A percentile compares a stretch with the other conserved stretches of the same genome.
Evolutionary conservation across 306 rosid genomes (phyloP).

Genomic region (Fragaria nilgerrensis): DNA sequence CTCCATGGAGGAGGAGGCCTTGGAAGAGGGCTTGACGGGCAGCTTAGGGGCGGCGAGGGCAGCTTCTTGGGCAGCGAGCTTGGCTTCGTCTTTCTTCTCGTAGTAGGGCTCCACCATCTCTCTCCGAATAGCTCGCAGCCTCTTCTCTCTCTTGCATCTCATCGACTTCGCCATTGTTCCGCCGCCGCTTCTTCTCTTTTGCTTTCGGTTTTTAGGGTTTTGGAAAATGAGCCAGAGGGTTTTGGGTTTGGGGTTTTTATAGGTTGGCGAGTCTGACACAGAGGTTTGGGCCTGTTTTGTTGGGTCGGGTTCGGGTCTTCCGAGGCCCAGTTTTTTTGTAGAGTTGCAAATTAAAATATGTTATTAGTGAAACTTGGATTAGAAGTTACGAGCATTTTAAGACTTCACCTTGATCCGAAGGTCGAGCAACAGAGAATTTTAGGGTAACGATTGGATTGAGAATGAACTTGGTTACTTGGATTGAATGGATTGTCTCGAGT

Average conservation of each 20-base stretch:
- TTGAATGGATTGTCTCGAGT: neutral
- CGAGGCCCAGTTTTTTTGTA: neutral
- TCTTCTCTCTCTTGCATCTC: conserved; percentile 86
- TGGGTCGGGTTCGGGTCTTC: neutral
- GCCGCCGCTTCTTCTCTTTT: conserved; percentile 6
- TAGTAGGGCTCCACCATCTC: conserved; percentile 81
- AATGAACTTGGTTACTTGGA: no score
- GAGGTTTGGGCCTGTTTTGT: neutral
- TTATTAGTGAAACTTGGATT: neutral
- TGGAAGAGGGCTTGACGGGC: conserved; percentile 35
- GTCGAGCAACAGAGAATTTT: neutral
- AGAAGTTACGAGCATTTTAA: no score
- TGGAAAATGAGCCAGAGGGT: neutral
- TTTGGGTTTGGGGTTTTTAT: neutral
- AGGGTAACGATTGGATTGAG: neutral
- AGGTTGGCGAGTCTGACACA: neutral
- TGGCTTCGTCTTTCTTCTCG: conserved; percentile 84
- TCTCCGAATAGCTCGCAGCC: conserved; percentile 83
- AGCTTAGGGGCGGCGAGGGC: conserved; percentile 97
- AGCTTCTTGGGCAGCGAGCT: conserved; percentile 82
- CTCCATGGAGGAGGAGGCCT: conserved; percentile 47
- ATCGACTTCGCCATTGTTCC: conserved; percentile 76
- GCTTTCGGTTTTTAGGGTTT: conserved; percentile 22
- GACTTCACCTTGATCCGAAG: neutral
- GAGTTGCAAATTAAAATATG: neutral